Evolutionary conservation across 1,139 yeast genomes (phyloP), one percentile per base, ranked within the genome.

Genomic region (Yamadazyma atmosphaerica): DNA sequence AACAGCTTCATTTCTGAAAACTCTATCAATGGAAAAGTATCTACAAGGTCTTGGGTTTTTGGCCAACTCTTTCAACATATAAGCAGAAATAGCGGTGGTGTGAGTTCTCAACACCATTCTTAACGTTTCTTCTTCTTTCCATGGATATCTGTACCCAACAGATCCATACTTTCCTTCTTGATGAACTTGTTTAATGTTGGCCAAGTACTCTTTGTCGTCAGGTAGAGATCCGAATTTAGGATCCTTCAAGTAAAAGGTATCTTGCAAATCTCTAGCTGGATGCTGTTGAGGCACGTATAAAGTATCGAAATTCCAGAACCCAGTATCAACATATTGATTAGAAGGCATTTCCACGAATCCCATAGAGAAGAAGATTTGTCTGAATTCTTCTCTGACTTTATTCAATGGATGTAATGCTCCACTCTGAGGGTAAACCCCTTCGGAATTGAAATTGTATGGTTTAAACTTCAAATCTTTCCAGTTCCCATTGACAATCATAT

Each of bases 281-380:
- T 92, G 99, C 70, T 92, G 98, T 72, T 92, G 99, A 41, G 99
- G 99, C 39, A 92, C 99, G 58, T 72, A 92, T 55, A 92, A 76
- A 3, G 98, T 79, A 63, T 92, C 99, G 60, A 92, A 92, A 68
- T 94, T 92, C 99, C 99, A 92, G 81, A 94, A 92, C 9, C 98
- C 98, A 19, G 95, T 79, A 60, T 92, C 99, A 40, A 94, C 98
- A 61, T 89, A 92, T 66, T 90, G 96, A 63, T 90, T 90, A 15
- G 98, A 85, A 44, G 98, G 97, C 99, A 92, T 92, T 72, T 92
- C 99, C 24, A 92, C 81, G 81, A 92, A 92, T 9, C 99, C 99
- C 89, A 92, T 82, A 32, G 94, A 82, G 70, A 92, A 92, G 79
- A 94, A 92, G 58, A 94, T 90, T 63, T 90, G 96, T 72, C 98